Conservation (phyloP, 78 protist genomes). For the Emiliania huxleyi region DNA sequence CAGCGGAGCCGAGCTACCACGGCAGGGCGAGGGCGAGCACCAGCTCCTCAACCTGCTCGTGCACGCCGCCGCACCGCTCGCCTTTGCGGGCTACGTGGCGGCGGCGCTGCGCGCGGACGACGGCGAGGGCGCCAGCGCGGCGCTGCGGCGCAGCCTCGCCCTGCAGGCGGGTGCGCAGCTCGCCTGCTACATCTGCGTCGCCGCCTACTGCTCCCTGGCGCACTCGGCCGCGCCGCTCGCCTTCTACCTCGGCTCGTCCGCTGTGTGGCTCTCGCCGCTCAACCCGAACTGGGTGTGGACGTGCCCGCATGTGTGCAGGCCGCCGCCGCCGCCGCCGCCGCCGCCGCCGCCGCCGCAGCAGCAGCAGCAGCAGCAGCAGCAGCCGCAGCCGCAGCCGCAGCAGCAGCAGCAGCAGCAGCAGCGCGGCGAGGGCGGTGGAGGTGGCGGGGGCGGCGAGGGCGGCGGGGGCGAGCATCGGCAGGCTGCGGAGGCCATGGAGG, state of each 20-base stretch:
- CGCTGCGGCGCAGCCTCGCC: neutral
- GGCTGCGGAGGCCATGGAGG: too few relatives aligned
- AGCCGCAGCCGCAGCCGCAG: too few relatives aligned
- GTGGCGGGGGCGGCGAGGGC: too few relatives aligned
- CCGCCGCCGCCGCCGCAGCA: too few relatives aligned
- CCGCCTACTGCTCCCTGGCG: neutral
- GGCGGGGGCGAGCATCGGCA: too few relatives aligned
- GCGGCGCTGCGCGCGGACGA: neutral
- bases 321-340: too few relatives aligned
- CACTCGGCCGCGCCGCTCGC: neutral
- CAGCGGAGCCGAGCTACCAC: too few relatives aligned
- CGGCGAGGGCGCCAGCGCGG: neutral
- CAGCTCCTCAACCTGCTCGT: too few relatives aligned
- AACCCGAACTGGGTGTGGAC: neutral
- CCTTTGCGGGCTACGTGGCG: neutral
- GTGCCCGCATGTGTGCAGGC: neutral
- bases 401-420: too few relatives aligned
- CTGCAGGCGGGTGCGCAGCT: neutral
- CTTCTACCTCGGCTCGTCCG: neutral
- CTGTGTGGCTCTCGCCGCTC: neutral
- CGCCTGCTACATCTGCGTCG: neutral
- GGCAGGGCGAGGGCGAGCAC: too few relatives aligned
- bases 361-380: too few relatives aligned
- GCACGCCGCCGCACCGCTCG: neutral
- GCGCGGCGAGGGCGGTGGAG: too few relatives aligned